Conservation (phyloP, 140 eudicot genomes). For the Anethum foeniculum region DNA sequence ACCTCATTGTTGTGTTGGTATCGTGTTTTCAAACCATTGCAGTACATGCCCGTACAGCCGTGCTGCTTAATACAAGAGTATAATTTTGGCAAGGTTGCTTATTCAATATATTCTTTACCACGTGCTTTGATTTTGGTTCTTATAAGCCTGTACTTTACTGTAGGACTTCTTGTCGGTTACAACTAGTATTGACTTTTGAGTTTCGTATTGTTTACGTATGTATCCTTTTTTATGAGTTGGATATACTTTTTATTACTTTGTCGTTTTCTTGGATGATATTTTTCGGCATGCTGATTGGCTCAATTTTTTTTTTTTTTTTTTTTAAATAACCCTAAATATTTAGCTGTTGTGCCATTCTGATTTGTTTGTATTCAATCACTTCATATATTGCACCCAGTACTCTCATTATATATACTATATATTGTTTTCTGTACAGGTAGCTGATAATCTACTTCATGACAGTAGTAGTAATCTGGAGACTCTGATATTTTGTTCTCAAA, state of each 20-base stretch:
- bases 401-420: neutral
- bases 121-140: neutral
- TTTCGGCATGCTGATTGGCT: neutral
- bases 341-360: neutral
- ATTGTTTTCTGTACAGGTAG: conserved; percentile 44
- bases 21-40: neutral
- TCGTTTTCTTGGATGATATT: neutral
- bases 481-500: conserved; percentile 86
- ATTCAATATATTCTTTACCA: neutral
- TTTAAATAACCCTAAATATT: neutral
- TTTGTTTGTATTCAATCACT: neutral
- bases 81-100: neutral
- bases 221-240: neutral
- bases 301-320: neutral
- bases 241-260: neutral
- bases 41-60: neutral
- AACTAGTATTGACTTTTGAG: neutral
- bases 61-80: neutral
- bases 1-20: neutral
- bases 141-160: neutral
- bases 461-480: conserved; percentile 82
- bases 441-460: conserved; percentile 97
- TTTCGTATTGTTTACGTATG: neutral
- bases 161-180: neutral
- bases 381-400: neutral